Percentiles rank a stretch among this genome's conserved stretches.
These are phyloP conservation scores for Diospyros lotus DNA, from an alignment of 148 eudicot genomes.

Conservation along the genomic window DNA sequence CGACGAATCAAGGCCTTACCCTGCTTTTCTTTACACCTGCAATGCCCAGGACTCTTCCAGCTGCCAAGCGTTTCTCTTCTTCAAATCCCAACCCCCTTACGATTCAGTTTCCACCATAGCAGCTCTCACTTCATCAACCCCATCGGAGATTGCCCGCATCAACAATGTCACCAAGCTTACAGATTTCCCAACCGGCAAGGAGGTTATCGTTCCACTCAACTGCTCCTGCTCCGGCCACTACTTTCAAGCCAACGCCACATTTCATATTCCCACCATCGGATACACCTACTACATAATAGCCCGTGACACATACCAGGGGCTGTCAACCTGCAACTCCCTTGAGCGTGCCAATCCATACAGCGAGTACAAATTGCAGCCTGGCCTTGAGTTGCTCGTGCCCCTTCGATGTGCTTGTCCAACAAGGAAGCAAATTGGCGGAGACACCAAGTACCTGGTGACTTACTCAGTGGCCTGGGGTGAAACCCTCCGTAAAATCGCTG, in stretches of 20 bases:
- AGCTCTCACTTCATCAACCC: constrained; percentile 28
- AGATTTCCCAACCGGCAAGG: constrained; percentile 38
- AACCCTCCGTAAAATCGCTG: constrained; percentile 24
- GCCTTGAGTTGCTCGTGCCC: constrained; percentile 32
- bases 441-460: constrained; percentile 50
- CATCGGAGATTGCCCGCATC: constrained; percentile 27
- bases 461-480: constrained; percentile 38
- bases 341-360: constrained; percentile 13
- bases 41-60: constrained; percentile 38
- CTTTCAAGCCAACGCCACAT: constrained; percentile 53
- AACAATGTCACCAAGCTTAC: constrained; percentile 35
- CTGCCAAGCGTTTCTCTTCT: constrained; percentile 55
- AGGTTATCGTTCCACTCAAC: constrained; percentile 52
- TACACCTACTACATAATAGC: constrained; percentile 31
- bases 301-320: constrained; percentile 47
- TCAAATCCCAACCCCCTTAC: constrained; percentile 38
- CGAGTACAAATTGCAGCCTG: constrained; percentile 10
- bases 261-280: constrained; percentile 17
- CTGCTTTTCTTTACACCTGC: constrained; percentile 48
- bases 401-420: constrained; percentile 83
- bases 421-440: constrained; percentile 24
- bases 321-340: constrained; percentile 46
- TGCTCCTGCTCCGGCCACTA: constrained; percentile 55
- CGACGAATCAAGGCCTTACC: constrained; percentile 19
- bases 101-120: constrained; percentile 45